phyloP scores from a whole-genome alignment of 805 yeast species.

The Blastobotrys attinorum region DNA sequence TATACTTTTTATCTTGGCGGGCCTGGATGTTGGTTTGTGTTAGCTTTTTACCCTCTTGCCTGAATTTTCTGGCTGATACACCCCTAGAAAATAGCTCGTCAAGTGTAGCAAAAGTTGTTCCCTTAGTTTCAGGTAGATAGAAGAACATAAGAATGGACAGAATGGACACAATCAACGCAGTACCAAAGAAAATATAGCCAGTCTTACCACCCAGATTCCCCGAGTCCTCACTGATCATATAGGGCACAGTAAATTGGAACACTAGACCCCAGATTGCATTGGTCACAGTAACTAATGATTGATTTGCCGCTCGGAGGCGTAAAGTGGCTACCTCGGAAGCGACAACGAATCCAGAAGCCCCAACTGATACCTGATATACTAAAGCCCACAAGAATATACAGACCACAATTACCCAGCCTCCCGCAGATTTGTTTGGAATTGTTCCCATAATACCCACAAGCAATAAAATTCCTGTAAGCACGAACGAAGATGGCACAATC shows the following conservation, averaged over 20 bases:
- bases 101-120: not conserved
- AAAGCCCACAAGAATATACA: not conserved
- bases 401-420: too few relatives aligned
- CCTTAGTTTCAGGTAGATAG: not conserved
- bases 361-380: not conserved
- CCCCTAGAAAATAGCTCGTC: not conserved
- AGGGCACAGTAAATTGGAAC: too few relatives aligned
- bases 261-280: not conserved
- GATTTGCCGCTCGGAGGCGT: not conserved
- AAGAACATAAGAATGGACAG: not conserved
- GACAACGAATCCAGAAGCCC: not conserved
- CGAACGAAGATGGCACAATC: too few relatives aligned
- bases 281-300: not conserved
- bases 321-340: not conserved
- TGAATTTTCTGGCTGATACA: not conserved
- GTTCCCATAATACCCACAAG: too few relatives aligned
- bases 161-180: not conserved
- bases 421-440: too few relatives aligned
- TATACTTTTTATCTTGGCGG: too few relatives aligned
- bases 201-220: not conserved
- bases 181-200: not conserved
- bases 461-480: too few relatives aligned
- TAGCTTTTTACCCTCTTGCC: not conserved
- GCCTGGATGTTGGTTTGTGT: too few relatives aligned
- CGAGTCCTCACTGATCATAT: slow-evolving; percentile 7